Base-by-base conservation (phyloP, 2,329 filamentous ascomycete species). In the Didymella exigua region DNA sequence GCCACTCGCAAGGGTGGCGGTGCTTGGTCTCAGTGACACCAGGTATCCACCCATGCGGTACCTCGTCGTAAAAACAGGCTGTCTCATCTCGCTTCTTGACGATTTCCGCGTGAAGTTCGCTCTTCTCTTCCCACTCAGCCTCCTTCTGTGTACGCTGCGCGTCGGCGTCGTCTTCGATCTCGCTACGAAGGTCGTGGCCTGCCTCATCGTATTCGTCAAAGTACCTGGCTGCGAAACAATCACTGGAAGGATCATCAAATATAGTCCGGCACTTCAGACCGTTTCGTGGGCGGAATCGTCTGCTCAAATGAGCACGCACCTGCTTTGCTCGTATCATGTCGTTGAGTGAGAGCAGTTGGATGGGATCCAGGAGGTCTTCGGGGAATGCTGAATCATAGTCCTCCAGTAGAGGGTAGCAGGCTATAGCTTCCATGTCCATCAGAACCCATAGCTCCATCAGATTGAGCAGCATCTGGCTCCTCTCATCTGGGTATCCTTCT, bases 401-500 rank as follows among this genome's bases (percentile, higher is more conserved):
- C 0, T 43, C 26, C 0, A 90, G 69, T 0, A 88, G 66, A 0
- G 81, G 79, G 41, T 76, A 84, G 0, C 58, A 56, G 0, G 38
- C 10, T 0, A 76, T 69, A 0, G 81, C 80, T n/a, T 65, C 69
- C 10, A 73, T 62, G 57, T 90, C 87, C 67, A 88, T 78, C 1
- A 67, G 62, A 3, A 82, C 66, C 86, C 86, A 90, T 0, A 86
- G 59, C 44, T 84, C 81, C 64, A 89, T 79, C 0, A 85, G 37
- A 7, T 74, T 78, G 1, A 89, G 75, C 0, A 88, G 68, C 61
- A 83, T 78, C 0, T 71, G 53, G 24, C 84, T 86, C 59, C 78
- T 80, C 21, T 82, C 77, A 43, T 83, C 81, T 0, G 79, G 75
- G 52, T 82, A 77, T 4, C 62, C 59, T 54, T 77, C 61, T 56